Evolutionary conservation across 495 filamentous ascomycete species (phyloP).

Genomic region (Chaetomidium leptoderma): DNA sequence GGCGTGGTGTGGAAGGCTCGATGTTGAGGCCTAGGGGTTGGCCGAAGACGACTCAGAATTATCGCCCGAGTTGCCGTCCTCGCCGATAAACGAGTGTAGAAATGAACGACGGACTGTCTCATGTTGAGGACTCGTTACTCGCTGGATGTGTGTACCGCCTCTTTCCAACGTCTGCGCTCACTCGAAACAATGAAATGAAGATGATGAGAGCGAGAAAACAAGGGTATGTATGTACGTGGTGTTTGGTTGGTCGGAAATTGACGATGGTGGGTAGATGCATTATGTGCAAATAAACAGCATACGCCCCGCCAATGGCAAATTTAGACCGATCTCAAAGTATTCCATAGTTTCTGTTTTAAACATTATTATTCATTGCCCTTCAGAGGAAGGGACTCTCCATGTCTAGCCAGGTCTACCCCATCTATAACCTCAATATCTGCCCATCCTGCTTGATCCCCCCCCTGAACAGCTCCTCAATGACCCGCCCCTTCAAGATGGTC

Average conservation of each 20-base stretch:
- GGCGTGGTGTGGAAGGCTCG: not conserved
- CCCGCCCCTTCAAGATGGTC: constrained; percentile 67
- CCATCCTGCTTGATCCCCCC: constrained; percentile 53
- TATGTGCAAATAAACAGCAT: not conserved
- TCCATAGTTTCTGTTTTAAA: not conserved
- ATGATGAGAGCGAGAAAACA: too few relatives aligned
- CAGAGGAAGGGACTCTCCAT: too few relatives aligned
- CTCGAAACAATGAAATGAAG: not conserved
- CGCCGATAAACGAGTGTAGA: not conserved
- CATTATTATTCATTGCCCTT: too few relatives aligned
- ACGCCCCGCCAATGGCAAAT: constrained; percentile 15
- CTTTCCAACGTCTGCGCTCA: not conserved
- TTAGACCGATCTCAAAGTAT: too few relatives aligned
- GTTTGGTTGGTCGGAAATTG: not conserved
- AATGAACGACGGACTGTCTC: not conserved
- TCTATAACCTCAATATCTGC: constrained; percentile 40
- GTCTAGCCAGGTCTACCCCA: too few relatives aligned
- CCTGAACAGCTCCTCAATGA: constrained; percentile 72
- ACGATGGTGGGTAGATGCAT: not conserved
- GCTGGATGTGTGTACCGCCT: not conserved
- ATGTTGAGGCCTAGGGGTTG: not conserved
- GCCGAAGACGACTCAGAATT: too few relatives aligned
- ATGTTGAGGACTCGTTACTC: not conserved
- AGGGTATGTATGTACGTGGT: not conserved
- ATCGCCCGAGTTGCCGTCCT: too few relatives aligned